A percentile compares a stretch with the other conserved stretches of the same genome.
Conservation (phyloP, 179 eudicot species). For the Kewa caespitosa region DNA sequence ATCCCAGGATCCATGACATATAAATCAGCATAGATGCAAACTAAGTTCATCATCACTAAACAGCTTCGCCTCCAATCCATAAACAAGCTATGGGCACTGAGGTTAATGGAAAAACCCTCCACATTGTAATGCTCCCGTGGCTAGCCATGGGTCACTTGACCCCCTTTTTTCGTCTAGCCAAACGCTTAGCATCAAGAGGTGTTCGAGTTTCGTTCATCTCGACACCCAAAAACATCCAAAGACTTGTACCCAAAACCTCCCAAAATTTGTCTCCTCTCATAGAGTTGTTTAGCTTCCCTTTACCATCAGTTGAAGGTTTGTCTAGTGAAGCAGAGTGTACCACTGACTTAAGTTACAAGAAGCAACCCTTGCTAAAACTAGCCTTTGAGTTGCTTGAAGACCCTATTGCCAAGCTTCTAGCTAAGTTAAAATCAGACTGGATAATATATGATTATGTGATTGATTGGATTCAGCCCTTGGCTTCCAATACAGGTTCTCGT, state of each 20-base stretch:
- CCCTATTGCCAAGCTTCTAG: conserved; percentile 15
- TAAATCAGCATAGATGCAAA: too few relatives aligned
- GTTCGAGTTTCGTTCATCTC: conserved; percentile 26
- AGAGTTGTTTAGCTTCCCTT: conserved; percentile 17
- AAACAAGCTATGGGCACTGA: too few relatives aligned
- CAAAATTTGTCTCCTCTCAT: conserved; percentile 8
- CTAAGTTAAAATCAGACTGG: conserved; percentile 31
- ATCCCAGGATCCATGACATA: too few relatives aligned
- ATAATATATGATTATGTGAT: conserved; percentile 35
- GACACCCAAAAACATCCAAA: conserved; percentile 31
- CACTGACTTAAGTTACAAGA: conserved; percentile 24
- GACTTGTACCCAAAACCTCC: conserved; percentile 36
- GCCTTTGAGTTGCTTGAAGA: conserved; percentile 24
- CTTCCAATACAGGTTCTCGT: conserved; percentile 19
- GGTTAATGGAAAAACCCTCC: conserved; percentile 21
- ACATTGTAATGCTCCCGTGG: conserved; percentile 41
- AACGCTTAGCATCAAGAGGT: conserved; percentile 31
- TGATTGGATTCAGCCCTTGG: conserved; percentile 31
- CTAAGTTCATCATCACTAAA: too few relatives aligned
- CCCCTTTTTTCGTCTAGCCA: conserved; percentile 33
- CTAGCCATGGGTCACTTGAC: conserved; percentile 41
- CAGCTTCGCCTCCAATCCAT: too few relatives aligned
- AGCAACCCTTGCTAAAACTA: conserved; percentile 24
- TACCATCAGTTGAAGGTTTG: conserved; percentile 29
- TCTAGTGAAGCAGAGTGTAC: conserved; percentile 41